Evolutionary conservation across 2,329 filamentous ascomycete species (phyloP).

Genomic region (Ambrosiella cleistominuta): DNA sequence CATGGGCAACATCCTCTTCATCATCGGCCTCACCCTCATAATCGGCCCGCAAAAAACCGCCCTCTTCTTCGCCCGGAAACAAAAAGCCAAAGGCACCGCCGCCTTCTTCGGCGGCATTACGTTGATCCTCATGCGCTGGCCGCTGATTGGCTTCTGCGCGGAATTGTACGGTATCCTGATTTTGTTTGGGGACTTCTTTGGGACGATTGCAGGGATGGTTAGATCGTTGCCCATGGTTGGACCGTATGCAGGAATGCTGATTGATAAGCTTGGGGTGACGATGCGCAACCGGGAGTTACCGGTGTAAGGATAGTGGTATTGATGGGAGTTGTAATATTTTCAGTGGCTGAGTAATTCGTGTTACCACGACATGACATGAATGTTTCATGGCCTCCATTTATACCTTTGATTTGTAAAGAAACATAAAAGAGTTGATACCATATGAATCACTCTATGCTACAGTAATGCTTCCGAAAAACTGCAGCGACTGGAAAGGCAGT

Average conservation of each 20-base stretch:
- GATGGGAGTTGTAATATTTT: not conserved
- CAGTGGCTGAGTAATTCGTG: too few species aligned
- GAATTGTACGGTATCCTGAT: constrained; percentile 88
- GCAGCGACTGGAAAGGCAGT: too few species aligned
- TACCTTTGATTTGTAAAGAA: too few species aligned
- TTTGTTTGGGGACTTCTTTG: constrained; percentile 89
- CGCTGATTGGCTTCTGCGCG: constrained; percentile 73
- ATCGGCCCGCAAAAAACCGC: constrained; percentile 85
- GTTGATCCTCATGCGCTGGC: constrained; percentile 80
- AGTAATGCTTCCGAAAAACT: too few species aligned
- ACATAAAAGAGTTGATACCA: too few species aligned
- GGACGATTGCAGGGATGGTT: constrained; percentile 77
- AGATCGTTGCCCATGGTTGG: constrained; percentile 72
- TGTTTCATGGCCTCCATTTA: too few species aligned
- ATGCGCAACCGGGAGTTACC: constrained; percentile 61
- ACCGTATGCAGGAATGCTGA: constrained; percentile 58
- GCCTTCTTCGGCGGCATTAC: constrained; percentile 72
- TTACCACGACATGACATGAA: too few species aligned
- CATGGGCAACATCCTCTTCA: constrained; percentile 98
- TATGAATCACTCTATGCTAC: too few species aligned
- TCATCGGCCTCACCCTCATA: constrained; percentile 88
- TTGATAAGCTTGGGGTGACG: constrained; percentile 54
- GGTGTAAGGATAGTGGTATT: constrained; percentile 32
- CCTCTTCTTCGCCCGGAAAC: constrained; percentile 81
- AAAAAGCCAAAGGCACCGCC: constrained; percentile 80